phyloP scores from a whole-genome alignment of 805 yeast genomes.

The Kazachstania bromeliacearum region DNA sequence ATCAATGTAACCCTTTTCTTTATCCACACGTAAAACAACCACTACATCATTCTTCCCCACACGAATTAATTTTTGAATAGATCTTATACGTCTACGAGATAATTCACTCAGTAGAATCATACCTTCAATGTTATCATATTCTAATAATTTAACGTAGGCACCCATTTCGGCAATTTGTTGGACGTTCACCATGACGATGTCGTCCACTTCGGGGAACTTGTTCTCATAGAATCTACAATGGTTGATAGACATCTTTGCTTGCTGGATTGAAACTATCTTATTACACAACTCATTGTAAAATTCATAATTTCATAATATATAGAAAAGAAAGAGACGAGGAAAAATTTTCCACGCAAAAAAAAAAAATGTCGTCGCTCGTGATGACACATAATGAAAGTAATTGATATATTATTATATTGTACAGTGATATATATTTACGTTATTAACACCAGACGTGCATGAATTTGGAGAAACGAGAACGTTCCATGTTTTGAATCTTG shows the following conservation, averaged over 20 bases:
- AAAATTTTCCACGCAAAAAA: background rate
- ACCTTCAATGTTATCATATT: conserved; percentile 97
- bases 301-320: background rate
- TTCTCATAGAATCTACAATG: conserved; percentile 96
- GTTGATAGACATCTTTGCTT: conserved; percentile 57
- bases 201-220: conserved; percentile 97
- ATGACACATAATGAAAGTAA: background rate
- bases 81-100: conserved; percentile 96
- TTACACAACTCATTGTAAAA: background rate
- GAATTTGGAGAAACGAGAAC: conserved; percentile 36
- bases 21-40: conserved; percentile 94
- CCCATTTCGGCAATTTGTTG: conserved; percentile 99
- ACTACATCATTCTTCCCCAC: conserved; percentile 98
- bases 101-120: conserved; percentile 94
- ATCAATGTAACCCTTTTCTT: conserved; percentile 97
- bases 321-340: background rate
- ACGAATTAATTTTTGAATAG: conserved; percentile 93
- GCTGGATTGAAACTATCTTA: no score
- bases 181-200: conserved; percentile 97
- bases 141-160: conserved; percentile 90
- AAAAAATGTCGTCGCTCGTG: background rate
- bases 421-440: background rate
- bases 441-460: conserved; percentile 38
- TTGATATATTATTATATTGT: background rate
- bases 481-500: conserved; percentile 30